Base-by-base conservation (phyloP, 495 filamentous ascomycete genomes). In the Podospora conica region DNA sequence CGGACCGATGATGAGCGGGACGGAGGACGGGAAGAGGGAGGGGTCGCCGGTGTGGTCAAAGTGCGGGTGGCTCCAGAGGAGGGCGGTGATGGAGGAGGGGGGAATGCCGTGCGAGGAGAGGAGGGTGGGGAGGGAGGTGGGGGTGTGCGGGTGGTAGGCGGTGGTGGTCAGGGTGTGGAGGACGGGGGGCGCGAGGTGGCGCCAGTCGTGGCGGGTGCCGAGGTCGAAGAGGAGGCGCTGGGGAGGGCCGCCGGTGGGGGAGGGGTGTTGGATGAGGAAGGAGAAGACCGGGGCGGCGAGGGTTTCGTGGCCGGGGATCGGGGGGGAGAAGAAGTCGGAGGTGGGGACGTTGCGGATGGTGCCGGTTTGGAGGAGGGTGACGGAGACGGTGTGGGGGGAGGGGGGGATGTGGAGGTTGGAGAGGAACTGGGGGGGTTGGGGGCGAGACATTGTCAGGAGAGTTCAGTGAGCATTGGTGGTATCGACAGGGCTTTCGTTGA, bases 31-130 rank as follows among this genome's bases (percentile, higher is more conserved):
- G 66, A 89, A 88, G 1, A 67, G 78, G 0, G 77, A 75, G 3
- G 81, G 78, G 60, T 89, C 80, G 11, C 86, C 87, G 9, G 77
- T 78, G 69, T 90, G 88, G 68, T 89, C 87, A 66, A 84, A 84
- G 70, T 90, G 88, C 60, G 74, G 73, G 65, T 88, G 85, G 28
- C 81, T 84, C 82, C 83, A 86, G 56, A 89, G 78, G 33, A 89
- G 78, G 12, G 77, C 82, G n/a, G 86, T 81, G 56, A 91, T 82
- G 23, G 71, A 71, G 11, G 69, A 70, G 0, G n/a, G n/a, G n/a
- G n/a, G n/a, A n/a, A n/a, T n/a, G n/a, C n/a, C n/a, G n/a, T n/a
- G n/a, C n/a, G n/a, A n/a, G n/a, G n/a, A n/a, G n/a, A n/a, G n/a
- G n/a, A n/a, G n/a, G n/a, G n/a, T n/a, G n/a, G n/a, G n/a, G n/a